Evolutionary conservation across 2,329 filamentous ascomycete species (phyloP).

Genomic region (Coniochaeta prunicola): DNA sequence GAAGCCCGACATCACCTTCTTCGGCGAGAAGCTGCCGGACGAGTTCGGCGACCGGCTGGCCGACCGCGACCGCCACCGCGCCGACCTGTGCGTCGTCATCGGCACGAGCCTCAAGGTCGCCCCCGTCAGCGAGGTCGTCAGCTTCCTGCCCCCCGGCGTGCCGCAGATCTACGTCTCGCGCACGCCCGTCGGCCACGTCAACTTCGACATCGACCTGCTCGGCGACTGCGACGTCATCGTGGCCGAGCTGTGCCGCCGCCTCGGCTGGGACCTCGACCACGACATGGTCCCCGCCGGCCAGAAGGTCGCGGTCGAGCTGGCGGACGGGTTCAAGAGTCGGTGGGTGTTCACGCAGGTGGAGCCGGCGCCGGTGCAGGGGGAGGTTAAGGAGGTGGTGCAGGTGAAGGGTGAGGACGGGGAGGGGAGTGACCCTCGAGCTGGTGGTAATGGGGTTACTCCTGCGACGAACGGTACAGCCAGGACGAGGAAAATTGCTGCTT

Average conservation of each 20-base stretch:
- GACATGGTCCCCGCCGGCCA: constrained; percentile 73
- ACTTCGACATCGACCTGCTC: constrained; percentile 94
- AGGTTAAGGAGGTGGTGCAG: background rate
- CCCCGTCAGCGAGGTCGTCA: constrained; percentile 86
- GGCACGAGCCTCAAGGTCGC: constrained; percentile 94
- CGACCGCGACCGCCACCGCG: constrained; percentile 70
- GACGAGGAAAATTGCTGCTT: background rate
- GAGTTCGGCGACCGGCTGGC: constrained; percentile 75
- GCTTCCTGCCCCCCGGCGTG: constrained; percentile 68
- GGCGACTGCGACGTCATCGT: constrained; percentile 92
- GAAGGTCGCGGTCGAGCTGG: constrained; percentile 45
- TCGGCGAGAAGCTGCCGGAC: constrained; percentile 82
- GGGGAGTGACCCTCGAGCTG: background rate
- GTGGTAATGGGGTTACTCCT: background rate
- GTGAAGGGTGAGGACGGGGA: background rate
- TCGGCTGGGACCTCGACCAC: constrained; percentile 74
- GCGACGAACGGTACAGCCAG: background rate
- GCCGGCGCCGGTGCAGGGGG: background rate
- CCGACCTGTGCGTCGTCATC: constrained; percentile 90
- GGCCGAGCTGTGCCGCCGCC: constrained; percentile 72
- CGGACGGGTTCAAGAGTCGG: constrained; percentile 37
- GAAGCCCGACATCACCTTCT: constrained; percentile 98
- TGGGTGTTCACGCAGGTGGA: constrained; percentile 29
- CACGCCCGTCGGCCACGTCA: constrained; percentile 78
- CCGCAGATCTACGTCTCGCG: constrained; percentile 88